Evolutionary conservation across 2,329 filamentous ascomycete genomes (phyloP).

Genomic region (Davidsoniella neocaledoniae): DNA sequence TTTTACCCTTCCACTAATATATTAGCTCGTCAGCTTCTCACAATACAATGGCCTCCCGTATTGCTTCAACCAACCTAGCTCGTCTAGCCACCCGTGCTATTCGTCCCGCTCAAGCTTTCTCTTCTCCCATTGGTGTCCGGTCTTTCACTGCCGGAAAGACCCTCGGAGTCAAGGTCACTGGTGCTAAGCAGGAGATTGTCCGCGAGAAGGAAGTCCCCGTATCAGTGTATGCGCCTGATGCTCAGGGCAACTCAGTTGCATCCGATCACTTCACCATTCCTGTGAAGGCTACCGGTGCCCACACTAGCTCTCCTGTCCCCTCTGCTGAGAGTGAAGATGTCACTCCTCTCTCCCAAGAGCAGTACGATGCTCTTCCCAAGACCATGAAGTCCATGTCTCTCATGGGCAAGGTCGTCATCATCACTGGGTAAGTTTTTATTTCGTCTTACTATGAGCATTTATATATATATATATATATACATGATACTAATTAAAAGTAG

Average conservation of each 20-base stretch:
- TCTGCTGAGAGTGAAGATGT: slow-evolving; percentile 30
- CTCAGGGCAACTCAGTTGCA: slow-evolving; percentile 24
- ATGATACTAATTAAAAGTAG: slow-evolving; percentile 22
- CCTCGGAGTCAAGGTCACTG: slow-evolving; percentile 15
- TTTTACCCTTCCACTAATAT: slow-evolving; percentile 15
- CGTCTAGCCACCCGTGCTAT: slow-evolving; percentile 15
- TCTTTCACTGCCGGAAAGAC: slow-evolving; percentile 9
- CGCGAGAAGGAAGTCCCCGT: slow-evolving; percentile 41
- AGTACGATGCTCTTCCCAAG: slow-evolving; percentile 39
- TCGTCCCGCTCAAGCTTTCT: slow-evolving; percentile 21
- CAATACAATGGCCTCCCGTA: slow-evolving; percentile 17
- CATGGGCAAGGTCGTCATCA: slow-evolving; percentile 51
- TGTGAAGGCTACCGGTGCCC: slow-evolving; percentile 28
- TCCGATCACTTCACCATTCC: slow-evolving; percentile 39
- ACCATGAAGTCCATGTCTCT: slow-evolving; percentile 55
- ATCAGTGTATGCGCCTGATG: slow-evolving; percentile 33
- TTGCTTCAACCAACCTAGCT: slow-evolving; percentile 17
- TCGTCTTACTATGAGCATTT: not conserved
- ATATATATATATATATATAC: not conserved
- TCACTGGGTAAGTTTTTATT: slow-evolving; percentile 43
- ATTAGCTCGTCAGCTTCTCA: not conserved
- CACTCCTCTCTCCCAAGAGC: slow-evolving; percentile 33
- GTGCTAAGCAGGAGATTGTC: slow-evolving; percentile 32
- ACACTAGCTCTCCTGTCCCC: slow-evolving; percentile 24
- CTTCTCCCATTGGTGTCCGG: slow-evolving; percentile 10